Evolutionary conservation across 331 rosid genomes (phyloP), one percentile per base, ranked within the genome.

Genomic region (Rhamnella rubrinervis): DNA sequence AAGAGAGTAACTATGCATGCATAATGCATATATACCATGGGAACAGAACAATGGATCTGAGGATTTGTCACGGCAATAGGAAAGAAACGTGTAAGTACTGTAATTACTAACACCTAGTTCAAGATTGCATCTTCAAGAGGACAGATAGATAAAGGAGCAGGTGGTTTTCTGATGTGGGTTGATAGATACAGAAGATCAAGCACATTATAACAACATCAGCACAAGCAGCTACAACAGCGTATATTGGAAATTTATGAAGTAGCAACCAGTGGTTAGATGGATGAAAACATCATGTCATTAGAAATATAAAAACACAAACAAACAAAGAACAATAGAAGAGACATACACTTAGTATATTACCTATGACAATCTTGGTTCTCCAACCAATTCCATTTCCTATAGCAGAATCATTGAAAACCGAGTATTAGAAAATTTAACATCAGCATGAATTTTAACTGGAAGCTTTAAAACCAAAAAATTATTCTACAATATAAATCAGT

Each of bases 321-420:
- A 44, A 6, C 23, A 13, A 44, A 38, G 46, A 39, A 40, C 52
- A 71, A 26, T 18, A 16, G 31, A 26, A 19, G n/a, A 18, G 63
- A 41, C 18, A 2, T 17, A 63, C n/a, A 68, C 21, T 37, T 17
- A 26, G 67, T 67, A 11, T 10, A 63, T 83, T 90, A 92, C 98
- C 98, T 75, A 82, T 49, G 41, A 12, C 53, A 14, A 61, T 1
- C 77, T 85, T 87, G 20, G 0, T 28, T 52, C 13, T 19, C 83
- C 38, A 65, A 61, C 55, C 6, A 72, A 17, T 52, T 8, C 0
- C 1, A 2, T 28, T 16, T 0, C 0, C 92, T 77, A 86, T 73
- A 65, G 73, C 5, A 6, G 9, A 67, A 56, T 26, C 49, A 71
- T 11, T 44, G 37, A 63, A 76, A 65, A 35, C 14, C 57, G 26